These are phyloP conservation scores for Rosa persica DNA, from an alignment of 306 rosid genomes.

Conservation along the genomic window DNA sequence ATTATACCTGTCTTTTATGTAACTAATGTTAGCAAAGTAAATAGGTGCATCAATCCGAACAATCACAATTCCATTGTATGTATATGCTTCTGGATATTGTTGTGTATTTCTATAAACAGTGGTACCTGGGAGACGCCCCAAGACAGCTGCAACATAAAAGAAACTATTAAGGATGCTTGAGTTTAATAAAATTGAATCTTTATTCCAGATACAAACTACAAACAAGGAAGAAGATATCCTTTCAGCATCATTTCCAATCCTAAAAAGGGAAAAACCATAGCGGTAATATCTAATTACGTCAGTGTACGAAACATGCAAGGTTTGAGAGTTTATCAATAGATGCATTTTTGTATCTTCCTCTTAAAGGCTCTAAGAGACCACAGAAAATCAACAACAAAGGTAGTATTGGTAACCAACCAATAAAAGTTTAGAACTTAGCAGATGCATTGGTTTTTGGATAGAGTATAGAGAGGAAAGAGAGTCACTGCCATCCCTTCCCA, in stretches of 20 bases:
- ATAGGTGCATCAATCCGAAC: slow-evolving; percentile 96
- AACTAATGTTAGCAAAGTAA: slow-evolving; percentile 87
- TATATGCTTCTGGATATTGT: slow-evolving; percentile 94
- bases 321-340: neutral
- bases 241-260: slow-evolving; percentile 1
- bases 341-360: neutral
- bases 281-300: neutral
- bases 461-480: neutral
- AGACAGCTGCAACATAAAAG: slow-evolving; percentile 70
- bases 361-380: neutral
- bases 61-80: slow-evolving; percentile 91
- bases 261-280: neutral
- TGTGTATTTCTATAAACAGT: slow-evolving; percentile 82
- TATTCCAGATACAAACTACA: neutral
- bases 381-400: neutral
- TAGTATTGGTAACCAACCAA: neutral
- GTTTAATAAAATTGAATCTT: neutral
- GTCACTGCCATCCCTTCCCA: neutral
- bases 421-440: neutral
- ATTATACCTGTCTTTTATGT: slow-evolving; percentile 85
- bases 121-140: slow-evolving; percentile 99
- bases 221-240: neutral
- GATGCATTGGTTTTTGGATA: neutral
- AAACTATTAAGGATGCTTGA: slow-evolving; percentile 18
- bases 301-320: neutral